phyloP scores from a whole-genome alignment of 805 yeast genomes.

The Spathaspora sp. region DNA sequence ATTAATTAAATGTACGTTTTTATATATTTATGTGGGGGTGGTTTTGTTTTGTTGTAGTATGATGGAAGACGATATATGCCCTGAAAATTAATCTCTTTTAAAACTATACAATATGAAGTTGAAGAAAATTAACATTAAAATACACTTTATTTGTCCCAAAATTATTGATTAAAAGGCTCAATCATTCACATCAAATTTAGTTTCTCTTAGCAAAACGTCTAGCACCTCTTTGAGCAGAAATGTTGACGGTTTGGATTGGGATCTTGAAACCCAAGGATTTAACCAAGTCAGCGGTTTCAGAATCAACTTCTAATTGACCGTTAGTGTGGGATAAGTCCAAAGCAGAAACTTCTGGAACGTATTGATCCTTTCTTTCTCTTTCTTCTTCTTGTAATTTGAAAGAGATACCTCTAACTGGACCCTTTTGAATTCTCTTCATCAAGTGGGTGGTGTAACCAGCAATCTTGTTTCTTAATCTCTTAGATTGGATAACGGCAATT shows the following conservation, averaged over 20 bases:
- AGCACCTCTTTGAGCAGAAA: conserved; percentile 84
- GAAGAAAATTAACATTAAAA: conserved; percentile 1
- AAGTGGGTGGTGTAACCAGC: conserved; percentile 99
- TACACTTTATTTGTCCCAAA: conserved; percentile 1
- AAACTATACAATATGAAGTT: conserved; percentile 1
- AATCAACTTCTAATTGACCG: conserved; percentile 94
- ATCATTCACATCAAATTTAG: conserved; percentile 34
- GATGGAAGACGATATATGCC: background rate
- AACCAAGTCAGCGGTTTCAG: conserved; percentile 93
- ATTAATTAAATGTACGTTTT: background rate
- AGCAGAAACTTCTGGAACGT: conserved; percentile 99
- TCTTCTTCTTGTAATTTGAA: conserved; percentile 99
- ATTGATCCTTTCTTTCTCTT: conserved; percentile 99
- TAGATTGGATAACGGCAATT: conserved; percentile 98
- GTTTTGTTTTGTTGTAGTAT: background rate
- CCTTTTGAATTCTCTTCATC: conserved; percentile 99
- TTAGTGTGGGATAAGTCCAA: conserved; percentile 95
- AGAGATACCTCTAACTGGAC: conserved; percentile 99
- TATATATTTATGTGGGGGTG: background rate
- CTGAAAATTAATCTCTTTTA: background rate
- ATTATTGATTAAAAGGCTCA: background rate
- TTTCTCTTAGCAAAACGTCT: conserved; percentile 92
- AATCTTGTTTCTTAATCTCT: conserved; percentile 99
- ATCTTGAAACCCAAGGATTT: conserved; percentile 87
- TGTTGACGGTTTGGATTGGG: conserved; percentile 81